These are phyloP conservation scores for Camellia japonica DNA, from an alignment of 148 eudicot species.

Conservation along the genomic window DNA sequence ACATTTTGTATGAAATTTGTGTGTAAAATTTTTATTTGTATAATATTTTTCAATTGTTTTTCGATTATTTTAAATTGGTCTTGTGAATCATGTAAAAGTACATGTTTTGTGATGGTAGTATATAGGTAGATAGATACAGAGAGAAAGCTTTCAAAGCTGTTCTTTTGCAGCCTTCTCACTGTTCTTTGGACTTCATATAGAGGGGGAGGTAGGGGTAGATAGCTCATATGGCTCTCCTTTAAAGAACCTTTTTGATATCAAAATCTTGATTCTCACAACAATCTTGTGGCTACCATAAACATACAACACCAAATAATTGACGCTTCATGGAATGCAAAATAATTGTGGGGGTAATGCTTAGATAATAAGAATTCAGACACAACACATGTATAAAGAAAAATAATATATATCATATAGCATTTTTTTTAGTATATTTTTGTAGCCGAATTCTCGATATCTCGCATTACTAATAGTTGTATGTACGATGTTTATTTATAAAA, in stretches of 20 bases:
- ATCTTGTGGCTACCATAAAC: neutral
- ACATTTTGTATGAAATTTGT: neutral
- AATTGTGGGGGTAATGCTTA: too few relatives aligned
- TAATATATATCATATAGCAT: too few relatives aligned
- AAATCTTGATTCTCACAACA: neutral
- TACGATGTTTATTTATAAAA: too few relatives aligned
- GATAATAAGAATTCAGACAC: too few relatives aligned
- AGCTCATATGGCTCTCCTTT: neutral
- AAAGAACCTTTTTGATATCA: too few relatives aligned
- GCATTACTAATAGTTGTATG: too few relatives aligned
- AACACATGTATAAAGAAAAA: too few relatives aligned
- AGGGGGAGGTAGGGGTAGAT: neutral
- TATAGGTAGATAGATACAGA: neutral
- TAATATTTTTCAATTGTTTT: neutral
- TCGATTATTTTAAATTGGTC: neutral
- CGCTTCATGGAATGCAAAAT: too few relatives aligned
- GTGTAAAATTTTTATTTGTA: neutral
- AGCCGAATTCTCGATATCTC: too few relatives aligned
- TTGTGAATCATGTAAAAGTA: neutral
- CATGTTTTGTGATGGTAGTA: neutral
- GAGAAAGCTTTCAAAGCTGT: constrained; percentile 4
- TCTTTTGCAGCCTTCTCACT: neutral
- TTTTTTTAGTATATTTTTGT: too few relatives aligned
- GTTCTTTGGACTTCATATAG: neutral
- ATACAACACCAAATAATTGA: too few relatives aligned